These are phyloP conservation scores for Epichloe gansuensis DNA, from an alignment of 2,329 filamentous ascomycete species.

Conservation along the genomic window DNA sequence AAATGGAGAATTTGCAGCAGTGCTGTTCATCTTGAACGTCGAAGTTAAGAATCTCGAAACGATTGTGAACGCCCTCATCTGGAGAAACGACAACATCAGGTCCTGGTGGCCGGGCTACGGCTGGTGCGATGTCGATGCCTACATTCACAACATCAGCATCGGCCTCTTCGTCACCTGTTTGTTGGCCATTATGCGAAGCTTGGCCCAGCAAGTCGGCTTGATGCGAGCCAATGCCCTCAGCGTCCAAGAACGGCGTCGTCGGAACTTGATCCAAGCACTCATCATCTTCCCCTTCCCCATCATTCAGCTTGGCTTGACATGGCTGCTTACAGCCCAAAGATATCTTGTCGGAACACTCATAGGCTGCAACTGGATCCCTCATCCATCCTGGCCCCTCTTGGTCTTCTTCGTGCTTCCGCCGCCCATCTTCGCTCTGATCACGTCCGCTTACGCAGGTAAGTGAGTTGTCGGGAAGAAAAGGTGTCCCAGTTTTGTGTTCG, in stretches of 20 bases:
- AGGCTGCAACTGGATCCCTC: conserved; percentile 34
- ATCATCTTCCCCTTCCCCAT: conserved; percentile 43
- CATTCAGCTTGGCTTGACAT: conserved; percentile 35
- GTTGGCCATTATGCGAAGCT: conserved; percentile 41
- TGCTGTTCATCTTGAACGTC: conserved; percentile 33
- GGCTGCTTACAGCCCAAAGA: conserved; percentile 32
- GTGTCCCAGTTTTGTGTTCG: background rate
- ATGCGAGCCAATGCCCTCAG: conserved; percentile 27
- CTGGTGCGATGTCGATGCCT: conserved; percentile 40
- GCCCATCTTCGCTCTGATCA: conserved; percentile 28
- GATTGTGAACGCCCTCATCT: conserved; percentile 38
- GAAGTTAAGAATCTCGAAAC: conserved; percentile 35
- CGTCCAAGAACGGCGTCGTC: conserved; percentile 26
- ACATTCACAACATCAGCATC: conserved; percentile 32
- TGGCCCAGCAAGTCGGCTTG: conserved; percentile 36
- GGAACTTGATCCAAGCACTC: conserved; percentile 33
- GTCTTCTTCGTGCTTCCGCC: conserved; percentile 35
- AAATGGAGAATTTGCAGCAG: conserved; percentile 41
- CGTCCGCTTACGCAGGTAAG: conserved; percentile 37
- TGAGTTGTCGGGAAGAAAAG: conserved; percentile 6
- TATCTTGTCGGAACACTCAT: conserved; percentile 36
- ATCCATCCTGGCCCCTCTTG: conserved; percentile 33
- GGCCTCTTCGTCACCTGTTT: conserved; percentile 37
- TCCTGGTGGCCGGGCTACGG: conserved; percentile 39
- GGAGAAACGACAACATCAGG: conserved; percentile 36